Evolutionary conservation across 148 eudicot genomes (phyloP).

Genomic region (Dianthus caryophyllus): DNA sequence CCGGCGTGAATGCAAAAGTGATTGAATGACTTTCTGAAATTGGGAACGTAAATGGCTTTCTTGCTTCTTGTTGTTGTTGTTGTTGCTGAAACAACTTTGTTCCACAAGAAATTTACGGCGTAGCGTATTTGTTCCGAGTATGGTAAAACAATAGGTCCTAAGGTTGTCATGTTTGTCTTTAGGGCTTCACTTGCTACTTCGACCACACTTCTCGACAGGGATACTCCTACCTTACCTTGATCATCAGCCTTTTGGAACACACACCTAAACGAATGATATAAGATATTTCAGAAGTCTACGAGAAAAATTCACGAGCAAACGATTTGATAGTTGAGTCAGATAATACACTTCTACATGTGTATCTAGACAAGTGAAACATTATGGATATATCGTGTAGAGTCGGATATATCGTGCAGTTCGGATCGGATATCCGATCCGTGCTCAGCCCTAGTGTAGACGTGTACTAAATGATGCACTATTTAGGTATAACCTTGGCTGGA

Average conservation of each 20-base stretch:
- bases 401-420: no score
- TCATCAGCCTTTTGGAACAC: slow-evolving; percentile 32
- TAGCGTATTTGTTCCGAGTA: slow-evolving; percentile 39
- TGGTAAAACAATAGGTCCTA: slow-evolving; percentile 39
- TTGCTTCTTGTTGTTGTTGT: slow-evolving; percentile 32
- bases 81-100: slow-evolving; percentile 17
- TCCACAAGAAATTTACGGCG: slow-evolving; percentile 15
- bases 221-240: slow-evolving; percentile 32
- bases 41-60: slow-evolving; percentile 24
- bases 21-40: slow-evolving; percentile 37
- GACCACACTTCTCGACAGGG: slow-evolving; percentile 33
- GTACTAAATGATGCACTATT: background rate
- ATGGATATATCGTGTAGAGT: background rate
- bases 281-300: background rate
- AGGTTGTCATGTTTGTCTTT: slow-evolving; percentile 34
- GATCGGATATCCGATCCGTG: no score
- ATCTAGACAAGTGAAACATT: background rate
- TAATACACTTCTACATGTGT: background rate
- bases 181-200: slow-evolving; percentile 48
- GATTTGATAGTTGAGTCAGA: no score
- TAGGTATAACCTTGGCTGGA: background rate
- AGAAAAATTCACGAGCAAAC: no score
- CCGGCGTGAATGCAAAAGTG: slow-evolving; percentile 50
- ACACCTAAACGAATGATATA: slow-evolving; percentile 23
- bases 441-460: no score